Conservation (phyloP, 148 eudicot genomes). For the Oxyria digyna region DNA sequence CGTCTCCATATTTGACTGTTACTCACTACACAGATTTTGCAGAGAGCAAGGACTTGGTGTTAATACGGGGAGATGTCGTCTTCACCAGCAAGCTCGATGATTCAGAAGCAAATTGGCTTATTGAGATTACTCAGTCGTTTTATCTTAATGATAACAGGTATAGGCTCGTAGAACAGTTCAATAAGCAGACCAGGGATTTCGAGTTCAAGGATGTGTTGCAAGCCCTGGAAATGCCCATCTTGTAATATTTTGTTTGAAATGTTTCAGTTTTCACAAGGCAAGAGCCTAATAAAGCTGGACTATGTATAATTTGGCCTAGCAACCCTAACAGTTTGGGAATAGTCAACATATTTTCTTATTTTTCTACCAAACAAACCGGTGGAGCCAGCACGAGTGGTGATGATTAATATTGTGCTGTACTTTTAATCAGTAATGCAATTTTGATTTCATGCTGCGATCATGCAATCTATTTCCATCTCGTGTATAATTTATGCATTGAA, state of each 20-base stretch:
- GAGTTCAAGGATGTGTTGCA: constrained; percentile 82
- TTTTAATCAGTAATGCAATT: background rate
- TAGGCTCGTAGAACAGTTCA: constrained; percentile 76
- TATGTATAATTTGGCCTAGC: too few relatives aligned
- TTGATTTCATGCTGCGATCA: background rate
- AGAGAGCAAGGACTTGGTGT: constrained; percentile 63
- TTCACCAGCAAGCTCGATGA: constrained; percentile 78
- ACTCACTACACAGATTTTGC: constrained; percentile 78
- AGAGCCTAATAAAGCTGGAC: too few relatives aligned
- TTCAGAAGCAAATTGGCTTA: constrained; percentile 70
- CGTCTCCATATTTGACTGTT: constrained; percentile 71
- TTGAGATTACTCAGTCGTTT: constrained; percentile 76
- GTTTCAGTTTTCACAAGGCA: too few relatives aligned
- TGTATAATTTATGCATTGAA: background rate
- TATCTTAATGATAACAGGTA: constrained; percentile 70
- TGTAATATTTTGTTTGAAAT: constrained; percentile 35
- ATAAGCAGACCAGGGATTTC: constrained; percentile 68
- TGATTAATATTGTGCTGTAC: background rate
- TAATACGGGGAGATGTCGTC: constrained; percentile 60
- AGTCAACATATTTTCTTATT: too few relatives aligned
- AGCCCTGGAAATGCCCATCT: constrained; percentile 65
- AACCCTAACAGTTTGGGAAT: too few relatives aligned
- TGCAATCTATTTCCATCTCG: background rate
- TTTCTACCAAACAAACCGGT: too few relatives aligned
- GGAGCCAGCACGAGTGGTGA: too few relatives aligned